These are phyloP conservation scores for Melaleuca alternifolia DNA, from an alignment of 345 rosid species.

Conservation along the genomic window DNA sequence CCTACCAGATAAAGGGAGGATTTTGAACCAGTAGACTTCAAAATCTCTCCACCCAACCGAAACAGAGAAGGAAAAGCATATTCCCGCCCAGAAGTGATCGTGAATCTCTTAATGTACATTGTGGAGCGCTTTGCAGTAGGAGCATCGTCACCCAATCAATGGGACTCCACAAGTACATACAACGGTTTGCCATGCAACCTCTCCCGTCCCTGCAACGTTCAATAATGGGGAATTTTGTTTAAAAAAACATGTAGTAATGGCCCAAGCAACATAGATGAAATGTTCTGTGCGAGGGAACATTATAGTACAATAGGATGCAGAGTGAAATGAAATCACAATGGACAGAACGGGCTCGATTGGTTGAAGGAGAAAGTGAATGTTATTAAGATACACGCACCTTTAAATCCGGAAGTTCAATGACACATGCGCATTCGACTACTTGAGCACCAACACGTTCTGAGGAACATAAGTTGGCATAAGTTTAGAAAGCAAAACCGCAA, in stretches of 20 bases:
- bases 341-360: neutral
- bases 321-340: neutral
- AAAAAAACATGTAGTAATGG: neutral
- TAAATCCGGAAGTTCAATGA: conserved; percentile 77
- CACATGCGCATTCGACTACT: conserved; percentile 84
- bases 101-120: neutral
- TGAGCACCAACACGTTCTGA: conserved; percentile 90
- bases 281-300: neutral
- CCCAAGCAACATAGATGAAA: neutral
- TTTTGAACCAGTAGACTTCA: neutral
- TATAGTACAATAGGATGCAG: neutral
- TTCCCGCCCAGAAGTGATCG: neutral
- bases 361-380: neutral
- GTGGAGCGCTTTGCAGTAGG: neutral
- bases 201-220: conserved; percentile 49
- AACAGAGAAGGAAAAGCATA: neutral
- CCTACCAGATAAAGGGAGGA: neutral
- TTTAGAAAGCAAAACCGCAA: neutral
- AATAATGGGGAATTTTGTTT: neutral
- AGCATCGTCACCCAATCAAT: conserved; percentile 11
- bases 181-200: conserved; percentile 47
- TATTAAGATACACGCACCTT: conserved; percentile 25
- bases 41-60: neutral
- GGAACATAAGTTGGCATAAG: neutral
- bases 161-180: conserved; percentile 54